Evolutionary conservation across 139 green algal genomes (phyloP).

Genomic region (Edaphochlamys debaryana): DNA sequence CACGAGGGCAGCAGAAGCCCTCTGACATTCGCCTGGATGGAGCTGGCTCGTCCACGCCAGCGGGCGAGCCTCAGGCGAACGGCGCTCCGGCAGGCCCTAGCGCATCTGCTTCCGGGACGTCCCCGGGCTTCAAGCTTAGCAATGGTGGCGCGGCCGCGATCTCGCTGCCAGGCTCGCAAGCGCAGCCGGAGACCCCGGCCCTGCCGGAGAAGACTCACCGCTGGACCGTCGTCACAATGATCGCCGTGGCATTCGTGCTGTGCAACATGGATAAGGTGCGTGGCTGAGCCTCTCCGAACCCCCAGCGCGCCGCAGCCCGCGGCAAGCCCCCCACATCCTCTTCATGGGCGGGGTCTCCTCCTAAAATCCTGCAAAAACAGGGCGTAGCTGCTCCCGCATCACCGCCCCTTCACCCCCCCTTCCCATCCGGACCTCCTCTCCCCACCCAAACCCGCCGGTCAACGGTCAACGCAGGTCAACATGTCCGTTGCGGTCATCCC

Average conservation of each 20-base stretch:
- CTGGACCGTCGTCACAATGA: constrained; percentile 52
- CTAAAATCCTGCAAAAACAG: background rate
- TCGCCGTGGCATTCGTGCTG: constrained; percentile 65
- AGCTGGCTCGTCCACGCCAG: background rate
- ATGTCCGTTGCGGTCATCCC: constrained; percentile 99
- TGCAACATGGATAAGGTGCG: constrained; percentile 98
- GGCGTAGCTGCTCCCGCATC: no score
- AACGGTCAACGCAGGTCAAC: constrained; percentile 84
- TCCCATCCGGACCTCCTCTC: no score
- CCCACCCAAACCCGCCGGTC: background rate
- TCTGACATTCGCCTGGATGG: background rate
- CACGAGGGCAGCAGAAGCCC: constrained; percentile 6
- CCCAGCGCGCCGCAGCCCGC: no score
- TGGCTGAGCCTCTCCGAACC: no score
- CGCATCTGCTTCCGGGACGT: background rate
- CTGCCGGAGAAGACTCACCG: constrained; percentile 15
- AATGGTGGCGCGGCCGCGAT: constrained; percentile 19
- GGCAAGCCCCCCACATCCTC: background rate
- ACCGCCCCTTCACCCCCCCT: no score
- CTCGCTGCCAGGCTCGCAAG: background rate
- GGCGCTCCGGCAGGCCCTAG: background rate
- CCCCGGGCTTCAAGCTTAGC: background rate
- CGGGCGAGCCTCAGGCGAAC: background rate
- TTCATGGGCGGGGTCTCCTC: background rate
- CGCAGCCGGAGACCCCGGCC: background rate